phyloP scores from a whole-genome alignment of 345 rosid species.

The Populus simonii region DNA sequence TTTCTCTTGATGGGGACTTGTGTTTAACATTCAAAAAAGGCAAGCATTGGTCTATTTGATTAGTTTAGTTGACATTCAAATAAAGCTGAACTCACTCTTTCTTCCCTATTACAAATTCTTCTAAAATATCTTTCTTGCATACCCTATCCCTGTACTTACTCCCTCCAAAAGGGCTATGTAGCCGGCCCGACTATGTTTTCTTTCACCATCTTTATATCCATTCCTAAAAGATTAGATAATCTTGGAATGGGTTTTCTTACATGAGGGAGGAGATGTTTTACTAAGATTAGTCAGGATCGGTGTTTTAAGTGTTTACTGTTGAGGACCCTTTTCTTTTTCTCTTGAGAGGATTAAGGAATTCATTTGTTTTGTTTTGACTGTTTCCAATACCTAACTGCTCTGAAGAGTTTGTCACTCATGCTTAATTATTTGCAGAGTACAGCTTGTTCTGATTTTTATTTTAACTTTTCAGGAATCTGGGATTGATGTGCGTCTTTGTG shows the following conservation, averaged over 20 bases:
- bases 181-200: not conserved
- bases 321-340: not conserved
- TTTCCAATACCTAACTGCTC: not conserved
- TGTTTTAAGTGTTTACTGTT: not conserved
- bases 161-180: not conserved
- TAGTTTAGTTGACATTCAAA: too few relatives aligned
- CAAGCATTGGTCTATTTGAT: not conserved
- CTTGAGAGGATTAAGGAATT: not conserved
- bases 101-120: not conserved
- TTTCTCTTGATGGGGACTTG: not conserved
- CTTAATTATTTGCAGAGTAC: not conserved
- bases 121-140: not conserved
- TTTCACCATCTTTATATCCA: not conserved
- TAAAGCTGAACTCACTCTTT: not conserved
- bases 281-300: not conserved
- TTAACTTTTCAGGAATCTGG: constrained; percentile 72
- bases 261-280: not conserved
- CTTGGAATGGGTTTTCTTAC: not conserved
- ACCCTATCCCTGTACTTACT: not conserved
- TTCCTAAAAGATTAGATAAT: not conserved
- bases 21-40: not conserved
- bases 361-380: not conserved
- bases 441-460: not conserved
- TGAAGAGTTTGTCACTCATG: not conserved
- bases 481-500: constrained; percentile 91